phyloP scores from a whole-genome alignment of 495 filamentous ascomycete species.

The Neurospora africana region DNA sequence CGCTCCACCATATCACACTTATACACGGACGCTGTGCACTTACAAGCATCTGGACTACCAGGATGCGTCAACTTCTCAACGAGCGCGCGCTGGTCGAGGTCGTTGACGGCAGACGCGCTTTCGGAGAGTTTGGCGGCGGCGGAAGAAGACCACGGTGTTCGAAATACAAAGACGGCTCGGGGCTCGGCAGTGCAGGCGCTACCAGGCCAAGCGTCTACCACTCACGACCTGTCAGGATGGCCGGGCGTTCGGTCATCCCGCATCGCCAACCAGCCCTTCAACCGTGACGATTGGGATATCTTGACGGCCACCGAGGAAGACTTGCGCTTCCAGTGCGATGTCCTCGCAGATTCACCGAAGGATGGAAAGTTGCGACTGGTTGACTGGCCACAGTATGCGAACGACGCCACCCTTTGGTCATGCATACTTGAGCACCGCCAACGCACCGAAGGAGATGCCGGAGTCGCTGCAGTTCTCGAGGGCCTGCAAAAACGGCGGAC shows the following conservation, averaged over 20 bases:
- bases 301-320: constrained; percentile 10
- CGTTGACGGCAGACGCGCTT: neutral
- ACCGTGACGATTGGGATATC: constrained; percentile 16
- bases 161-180: neutral
- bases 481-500: constrained; percentile 21
- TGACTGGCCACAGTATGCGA: constrained; percentile 36
- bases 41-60: neutral
- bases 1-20: neutral
- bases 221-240: constrained; percentile 5
- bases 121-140: neutral
- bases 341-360: constrained; percentile 18
- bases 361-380: constrained; percentile 38
- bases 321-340: constrained; percentile 39
- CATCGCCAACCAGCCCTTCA: neutral
- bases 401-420: constrained; percentile 54
- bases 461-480: constrained; percentile 32
- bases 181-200: neutral
- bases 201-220: constrained; percentile 2
- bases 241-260: neutral
- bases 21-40: neutral
- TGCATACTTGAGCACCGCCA: constrained; percentile 51
- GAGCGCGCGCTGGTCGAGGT: neutral
- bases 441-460: constrained; percentile 48
- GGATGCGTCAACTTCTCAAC: neutral
- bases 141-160: neutral